Conservation (phyloP, 2,329 filamentous ascomycete genomes). For the Botrytis porri region DNA sequence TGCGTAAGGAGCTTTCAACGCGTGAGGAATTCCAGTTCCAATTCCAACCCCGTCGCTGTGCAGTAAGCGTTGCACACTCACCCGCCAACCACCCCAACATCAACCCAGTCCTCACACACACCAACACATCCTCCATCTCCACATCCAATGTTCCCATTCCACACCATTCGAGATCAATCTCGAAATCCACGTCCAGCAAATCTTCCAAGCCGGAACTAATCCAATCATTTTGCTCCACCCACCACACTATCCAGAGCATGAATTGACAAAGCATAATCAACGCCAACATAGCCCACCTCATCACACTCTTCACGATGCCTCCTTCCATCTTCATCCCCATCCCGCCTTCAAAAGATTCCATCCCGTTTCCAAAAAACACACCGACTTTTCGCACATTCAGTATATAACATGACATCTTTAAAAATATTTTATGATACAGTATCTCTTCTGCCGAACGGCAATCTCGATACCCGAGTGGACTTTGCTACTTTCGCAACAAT, state of each 20-base stretch:
- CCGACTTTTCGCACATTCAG: conserved; percentile 18
- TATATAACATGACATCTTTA: conserved; percentile 9
- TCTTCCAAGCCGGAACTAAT: neutral
- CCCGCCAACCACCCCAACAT: conserved; percentile 14
- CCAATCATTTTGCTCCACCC: conserved; percentile 11
- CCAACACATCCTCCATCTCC: conserved; percentile 2
- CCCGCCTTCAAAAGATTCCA: neutral
- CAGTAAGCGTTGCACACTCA: conserved; percentile 1
- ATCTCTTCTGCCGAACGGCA: conserved; percentile 15
- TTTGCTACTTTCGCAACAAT: neutral
- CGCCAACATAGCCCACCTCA: conserved; percentile 7
- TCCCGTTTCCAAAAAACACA: neutral
- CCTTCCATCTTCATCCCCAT: conserved; percentile 10
- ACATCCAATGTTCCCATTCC: neutral
- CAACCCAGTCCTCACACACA: conserved; percentile 4
- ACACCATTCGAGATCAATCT: conserved; percentile 7
- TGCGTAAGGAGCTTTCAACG: neutral
- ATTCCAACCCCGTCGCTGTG: neutral
- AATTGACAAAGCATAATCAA: conserved; percentile 18
- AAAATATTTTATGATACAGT: conserved; percentile 3
- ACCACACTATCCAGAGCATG: conserved; percentile 14
- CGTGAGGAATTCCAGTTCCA: neutral
- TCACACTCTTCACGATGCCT: neutral
- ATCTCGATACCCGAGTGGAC: neutral
- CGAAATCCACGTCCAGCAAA: neutral